Base-by-base conservation (phyloP, 2,329 filamentous ascomycete species). In the Sphaerulina populicola region DNA sequence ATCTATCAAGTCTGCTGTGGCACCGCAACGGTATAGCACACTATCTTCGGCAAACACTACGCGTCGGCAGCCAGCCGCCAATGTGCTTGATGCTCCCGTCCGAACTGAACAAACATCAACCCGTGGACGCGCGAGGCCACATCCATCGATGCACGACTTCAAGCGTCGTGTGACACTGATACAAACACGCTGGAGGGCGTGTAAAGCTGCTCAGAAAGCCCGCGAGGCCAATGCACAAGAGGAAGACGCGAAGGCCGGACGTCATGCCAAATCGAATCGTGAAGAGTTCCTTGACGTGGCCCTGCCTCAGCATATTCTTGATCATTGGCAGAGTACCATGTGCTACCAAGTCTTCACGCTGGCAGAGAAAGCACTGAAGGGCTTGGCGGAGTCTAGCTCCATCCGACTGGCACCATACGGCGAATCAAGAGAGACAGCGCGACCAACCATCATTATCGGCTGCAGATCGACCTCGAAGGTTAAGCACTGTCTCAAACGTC, bases 401-500 rank as follows among this genome's bases (percentile, higher is more conserved):
- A 88, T 91, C 37, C 85, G 84, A 8, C 77, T 91, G 1, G 81
- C 88, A 54, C 84, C 82, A 0, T 81, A 89, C 37, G 86, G 86
- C 14, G 81, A 85, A 47, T 81, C 80, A 2, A 75, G 80, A 5
- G 75, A 81, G 33, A 80, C 77, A 49, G 81, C 82, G 0, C 78
- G 77, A 49, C 85, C 86, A 0, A 90, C 86, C 0, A 84, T 89
- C 0, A 74, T 90, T 15, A 81, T 91, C 7, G 82, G 88, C 3
- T 91, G 86, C 68, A 84, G 80, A 2, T 89, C 85, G 3, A 83
- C 87, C 7, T 74, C 74, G 44, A 87, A 86, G 64, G 82, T 90
- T 29, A 82, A 84, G 46, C 77, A 79, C 15, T 83, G 87, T 39
- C 69, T 91, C 5, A 83, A 81, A 64, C 83, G 83, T 61, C 80